Evolutionary conservation across 148 eudicot genomes (phyloP).

Genomic region (Hydrangea macrophylla): DNA sequence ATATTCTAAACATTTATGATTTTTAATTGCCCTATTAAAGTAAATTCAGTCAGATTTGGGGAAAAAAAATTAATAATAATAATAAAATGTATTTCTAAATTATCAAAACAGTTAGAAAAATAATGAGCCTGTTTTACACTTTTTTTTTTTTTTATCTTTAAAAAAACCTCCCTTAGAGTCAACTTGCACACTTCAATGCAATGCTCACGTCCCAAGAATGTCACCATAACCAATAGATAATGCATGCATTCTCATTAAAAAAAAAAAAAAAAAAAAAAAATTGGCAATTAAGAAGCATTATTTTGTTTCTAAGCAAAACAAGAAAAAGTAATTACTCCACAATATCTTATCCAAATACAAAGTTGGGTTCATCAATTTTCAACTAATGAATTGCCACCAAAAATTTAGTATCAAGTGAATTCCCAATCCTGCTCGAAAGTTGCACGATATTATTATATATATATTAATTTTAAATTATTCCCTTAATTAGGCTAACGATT

Average conservation of each 20-base stretch:
- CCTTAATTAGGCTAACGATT: constrained; percentile 11
- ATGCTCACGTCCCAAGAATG: not conserved
- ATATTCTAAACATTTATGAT: too few species aligned
- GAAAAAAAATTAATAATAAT: too few species aligned
- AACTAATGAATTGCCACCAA: not conserved
- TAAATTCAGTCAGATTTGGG: constrained; percentile 6
- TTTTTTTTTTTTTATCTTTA: too few species aligned
- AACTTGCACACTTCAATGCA: not conserved
- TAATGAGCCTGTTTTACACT: not conserved
- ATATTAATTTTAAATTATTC: not conserved
- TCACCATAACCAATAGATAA: not conserved
- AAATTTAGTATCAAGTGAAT: too few species aligned
- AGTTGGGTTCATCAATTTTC: not conserved
- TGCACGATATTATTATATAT: too few species aligned
- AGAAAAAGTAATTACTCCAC: not conserved
- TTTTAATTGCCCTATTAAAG: constrained; percentile 4
- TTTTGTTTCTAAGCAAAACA: not conserved
- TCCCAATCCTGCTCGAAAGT: too few species aligned
- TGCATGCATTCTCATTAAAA: not conserved
- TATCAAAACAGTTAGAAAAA: not conserved
- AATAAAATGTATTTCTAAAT: not conserved
- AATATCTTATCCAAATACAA: not conserved
- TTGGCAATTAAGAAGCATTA: not conserved
- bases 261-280: too few species aligned
- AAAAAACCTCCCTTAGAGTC: not conserved